Evolutionary conservation across 2,329 filamentous ascomycete genomes (phyloP).

Genomic region (Spiromastix sp.): DNA sequence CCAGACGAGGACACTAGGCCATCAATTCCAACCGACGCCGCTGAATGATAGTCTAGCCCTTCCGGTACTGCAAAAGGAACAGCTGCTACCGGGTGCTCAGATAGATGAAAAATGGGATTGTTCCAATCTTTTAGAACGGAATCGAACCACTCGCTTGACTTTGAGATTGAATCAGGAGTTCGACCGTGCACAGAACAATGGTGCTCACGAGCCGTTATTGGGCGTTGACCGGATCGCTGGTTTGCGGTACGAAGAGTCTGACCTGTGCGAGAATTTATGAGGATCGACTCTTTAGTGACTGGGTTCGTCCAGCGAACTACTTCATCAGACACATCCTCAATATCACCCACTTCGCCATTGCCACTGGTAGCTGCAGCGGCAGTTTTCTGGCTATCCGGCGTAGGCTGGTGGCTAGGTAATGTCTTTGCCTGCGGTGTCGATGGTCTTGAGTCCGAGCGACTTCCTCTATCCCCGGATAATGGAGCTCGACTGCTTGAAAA

Average conservation of each 20-base stretch:
- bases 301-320: conserved; percentile 51
- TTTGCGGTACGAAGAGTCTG: conserved; percentile 17
- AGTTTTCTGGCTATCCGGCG: neutral
- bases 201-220: too few relatives aligned
- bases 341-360: conserved; percentile 5
- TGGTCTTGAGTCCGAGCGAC: too few relatives aligned
- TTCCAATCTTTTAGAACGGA: conserved; percentile 56
- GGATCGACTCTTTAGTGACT: conserved; percentile 32
- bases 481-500: too few relatives aligned
- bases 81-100: conserved; percentile 32
- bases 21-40: neutral
- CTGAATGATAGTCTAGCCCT: too few relatives aligned
- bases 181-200: too few relatives aligned
- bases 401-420: too few relatives aligned
- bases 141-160: conserved; percentile 45
- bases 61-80: too few relatives aligned
- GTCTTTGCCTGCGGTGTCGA: too few relatives aligned
- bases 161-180: too few relatives aligned
- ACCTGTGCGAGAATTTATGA: conserved; percentile 26
- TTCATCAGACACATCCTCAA: conserved; percentile 15
- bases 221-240: too few relatives aligned
- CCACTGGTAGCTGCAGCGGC: conserved; percentile 4
- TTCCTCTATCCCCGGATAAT: neutral
- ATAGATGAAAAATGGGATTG: conserved; percentile 61
- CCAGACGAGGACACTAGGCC: neutral